These are phyloP conservation scores for Pyrenophora seminiperda DNA, from an alignment of 2,329 filamentous ascomycete genomes.

Conservation along the genomic window DNA sequence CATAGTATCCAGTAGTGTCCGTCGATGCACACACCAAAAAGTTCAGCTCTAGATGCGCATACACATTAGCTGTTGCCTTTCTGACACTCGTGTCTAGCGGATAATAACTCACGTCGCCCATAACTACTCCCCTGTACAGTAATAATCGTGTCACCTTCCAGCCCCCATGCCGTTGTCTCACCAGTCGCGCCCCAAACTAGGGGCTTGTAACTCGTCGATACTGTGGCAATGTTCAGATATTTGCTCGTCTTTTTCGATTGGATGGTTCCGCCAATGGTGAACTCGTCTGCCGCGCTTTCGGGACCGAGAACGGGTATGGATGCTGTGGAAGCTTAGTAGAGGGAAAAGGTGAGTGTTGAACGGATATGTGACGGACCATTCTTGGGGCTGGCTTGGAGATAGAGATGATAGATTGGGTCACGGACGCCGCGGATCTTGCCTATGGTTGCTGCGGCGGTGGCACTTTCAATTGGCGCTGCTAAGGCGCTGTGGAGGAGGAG, in stretches of 20 bases:
- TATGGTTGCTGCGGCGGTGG: constrained; percentile 44
- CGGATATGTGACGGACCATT: constrained; percentile 38
- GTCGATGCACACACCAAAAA: constrained; percentile 56
- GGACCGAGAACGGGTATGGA: constrained; percentile 58
- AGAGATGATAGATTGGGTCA: constrained; percentile 59
- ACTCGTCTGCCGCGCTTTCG: constrained; percentile 56
- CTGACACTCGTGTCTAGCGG: not conserved
- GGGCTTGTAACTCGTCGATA: constrained; percentile 59
- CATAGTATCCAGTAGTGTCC: constrained; percentile 51
- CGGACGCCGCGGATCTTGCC: constrained; percentile 58
- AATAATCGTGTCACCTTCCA: constrained; percentile 57
- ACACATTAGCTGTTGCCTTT: not conserved
- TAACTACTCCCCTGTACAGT: constrained; percentile 52
- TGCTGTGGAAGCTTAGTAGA: constrained; percentile 18
- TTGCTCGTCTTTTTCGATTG: constrained; percentile 55
- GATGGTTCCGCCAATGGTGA: constrained; percentile 57
- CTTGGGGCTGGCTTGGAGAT: constrained; percentile 56
- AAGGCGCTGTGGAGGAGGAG: constrained; percentile 11
- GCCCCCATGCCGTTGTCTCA: constrained; percentile 57
- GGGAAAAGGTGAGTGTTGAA: not conserved
- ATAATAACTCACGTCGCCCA: constrained; percentile 46
- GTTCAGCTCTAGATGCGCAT: constrained; percentile 50
- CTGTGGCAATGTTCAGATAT: constrained; percentile 56
- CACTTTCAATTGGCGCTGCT: constrained; percentile 18
- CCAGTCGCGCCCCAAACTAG: constrained; percentile 53